Conservation (phyloP, 2,329 filamentous ascomycete species). For the Cordyceps javanica region DNA sequence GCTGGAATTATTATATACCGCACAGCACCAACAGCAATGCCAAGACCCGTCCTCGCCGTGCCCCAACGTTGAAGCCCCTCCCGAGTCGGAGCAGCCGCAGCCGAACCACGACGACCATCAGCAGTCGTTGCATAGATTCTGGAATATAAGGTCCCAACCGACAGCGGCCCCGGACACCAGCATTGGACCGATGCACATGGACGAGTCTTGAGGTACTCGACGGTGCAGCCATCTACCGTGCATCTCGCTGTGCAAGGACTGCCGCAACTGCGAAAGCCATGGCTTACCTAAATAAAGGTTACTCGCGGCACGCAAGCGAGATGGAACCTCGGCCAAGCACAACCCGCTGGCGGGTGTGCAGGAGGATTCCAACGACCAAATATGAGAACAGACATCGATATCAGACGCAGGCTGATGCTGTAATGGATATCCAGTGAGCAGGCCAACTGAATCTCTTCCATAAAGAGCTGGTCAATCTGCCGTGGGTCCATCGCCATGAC, state of each 20-base stretch:
- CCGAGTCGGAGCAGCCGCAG: neutral
- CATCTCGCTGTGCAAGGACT: neutral
- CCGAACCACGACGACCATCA: slow-evolving; percentile 27
- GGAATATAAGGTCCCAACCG: slow-evolving; percentile 43
- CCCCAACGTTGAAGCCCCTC: neutral
- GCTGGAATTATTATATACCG: slow-evolving; percentile 40
- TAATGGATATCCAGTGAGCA: neutral
- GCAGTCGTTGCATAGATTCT: slow-evolving; percentile 54
- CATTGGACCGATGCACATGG: slow-evolving; percentile 15
- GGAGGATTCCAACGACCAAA: too few relatives aligned
- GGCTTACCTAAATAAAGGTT: too few relatives aligned
- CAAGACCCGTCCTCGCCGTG: neutral
- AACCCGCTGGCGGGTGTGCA: neutral
- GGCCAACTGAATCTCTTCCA: too few relatives aligned
- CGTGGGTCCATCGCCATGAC: too few relatives aligned
- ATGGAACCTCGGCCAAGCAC: neutral
- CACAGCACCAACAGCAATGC: slow-evolving; percentile 12
- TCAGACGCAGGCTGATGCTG: too few relatives aligned
- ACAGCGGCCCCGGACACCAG: slow-evolving; percentile 21
- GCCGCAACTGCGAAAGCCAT: neutral
- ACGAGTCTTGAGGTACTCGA: neutral
- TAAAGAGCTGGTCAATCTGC: too few relatives aligned
- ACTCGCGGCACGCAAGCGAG: neutral
- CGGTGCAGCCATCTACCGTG: neutral
- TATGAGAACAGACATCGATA: too few relatives aligned